phyloP scores from a whole-genome alignment of 75 land plant species.

The Selaginella moellendorffii region DNA sequence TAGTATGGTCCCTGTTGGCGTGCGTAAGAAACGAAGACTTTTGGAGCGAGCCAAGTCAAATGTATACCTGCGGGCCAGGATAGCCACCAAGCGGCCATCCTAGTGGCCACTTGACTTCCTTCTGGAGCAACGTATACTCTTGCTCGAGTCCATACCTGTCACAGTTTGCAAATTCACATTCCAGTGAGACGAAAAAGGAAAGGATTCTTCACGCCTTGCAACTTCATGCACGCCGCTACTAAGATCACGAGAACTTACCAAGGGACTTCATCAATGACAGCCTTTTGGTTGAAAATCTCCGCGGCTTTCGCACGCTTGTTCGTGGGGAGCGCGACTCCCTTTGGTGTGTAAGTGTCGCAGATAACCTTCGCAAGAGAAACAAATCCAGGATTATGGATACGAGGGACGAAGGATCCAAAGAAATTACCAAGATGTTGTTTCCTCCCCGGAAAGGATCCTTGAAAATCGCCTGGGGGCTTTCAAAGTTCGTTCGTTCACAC shows the following conservation, averaged over 20 bases:
- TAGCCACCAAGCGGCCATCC: constrained; percentile 3
- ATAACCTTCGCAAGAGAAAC: background rate
- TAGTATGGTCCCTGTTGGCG: constrained; percentile 11
- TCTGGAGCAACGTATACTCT: constrained; percentile 10
- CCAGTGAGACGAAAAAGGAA: background rate
- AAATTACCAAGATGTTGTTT: constrained; percentile 65
- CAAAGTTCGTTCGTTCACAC: too few relatives aligned
- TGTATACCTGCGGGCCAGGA: constrained; percentile 5
- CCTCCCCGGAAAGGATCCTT: constrained; percentile 95
- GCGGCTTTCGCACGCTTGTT: constrained; percentile 2
- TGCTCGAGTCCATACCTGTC: constrained; percentile 3
- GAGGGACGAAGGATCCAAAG: too few relatives aligned
- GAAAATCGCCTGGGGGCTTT: constrained; percentile 89
- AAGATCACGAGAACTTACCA: background rate
- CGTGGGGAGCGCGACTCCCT: background rate
- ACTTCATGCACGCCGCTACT: background rate
- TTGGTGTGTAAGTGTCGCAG: constrained; percentile 6
- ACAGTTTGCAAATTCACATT: background rate
- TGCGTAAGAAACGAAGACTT: background rate
- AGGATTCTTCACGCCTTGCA: background rate
- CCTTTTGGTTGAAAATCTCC: constrained; percentile 8
- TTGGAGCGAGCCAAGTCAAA: background rate
- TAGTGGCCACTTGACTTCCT: constrained; percentile 6
- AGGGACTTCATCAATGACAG: constrained; percentile 1
- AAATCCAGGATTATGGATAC: background rate